Evolutionary conservation across 148 eudicot species (phyloP).

Genomic region (Polygonum maritimum): DNA sequence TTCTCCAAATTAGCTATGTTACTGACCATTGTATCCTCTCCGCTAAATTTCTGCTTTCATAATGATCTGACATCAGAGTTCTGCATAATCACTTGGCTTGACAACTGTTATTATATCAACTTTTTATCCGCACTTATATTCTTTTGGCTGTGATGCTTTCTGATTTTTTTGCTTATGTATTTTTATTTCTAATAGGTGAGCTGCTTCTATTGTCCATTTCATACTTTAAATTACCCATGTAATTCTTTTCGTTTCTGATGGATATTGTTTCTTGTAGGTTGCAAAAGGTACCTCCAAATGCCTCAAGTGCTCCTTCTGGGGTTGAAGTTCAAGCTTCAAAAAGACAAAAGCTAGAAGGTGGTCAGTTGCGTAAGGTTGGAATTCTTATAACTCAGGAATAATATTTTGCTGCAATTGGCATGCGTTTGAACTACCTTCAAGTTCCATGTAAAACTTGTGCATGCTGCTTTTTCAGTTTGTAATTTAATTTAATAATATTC

Average conservation of each 20-base stretch:
- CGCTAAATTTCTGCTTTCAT: neutral
- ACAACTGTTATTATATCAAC: neutral
- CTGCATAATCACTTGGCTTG: neutral
- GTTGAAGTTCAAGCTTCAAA: constrained; percentile 84
- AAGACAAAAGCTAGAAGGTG: constrained; percentile 86
- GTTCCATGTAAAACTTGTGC: neutral
- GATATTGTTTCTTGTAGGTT: constrained; percentile 20
- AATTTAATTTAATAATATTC: too few relatives aligned
- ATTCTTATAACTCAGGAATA: neutral
- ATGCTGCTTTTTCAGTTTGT: neutral
- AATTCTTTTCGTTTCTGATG: neutral
- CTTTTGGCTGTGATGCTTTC: neutral
- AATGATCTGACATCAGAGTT: neutral
- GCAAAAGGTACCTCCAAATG: constrained; percentile 18
- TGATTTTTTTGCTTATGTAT: neutral
- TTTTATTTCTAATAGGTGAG: neutral
- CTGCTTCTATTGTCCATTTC: neutral
- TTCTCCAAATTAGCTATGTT: neutral
- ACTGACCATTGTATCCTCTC: neutral
- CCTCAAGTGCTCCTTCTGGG: constrained; percentile 23
- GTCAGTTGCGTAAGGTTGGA: constrained; percentile 46
- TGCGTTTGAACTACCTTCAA: neutral
- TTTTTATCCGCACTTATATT: neutral
- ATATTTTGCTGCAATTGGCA: neutral
- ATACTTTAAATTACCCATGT: neutral